phyloP scores from a whole-genome alignment of 176 grass and related monocot genomes.

The Tillandsia fasciculata region DNA sequence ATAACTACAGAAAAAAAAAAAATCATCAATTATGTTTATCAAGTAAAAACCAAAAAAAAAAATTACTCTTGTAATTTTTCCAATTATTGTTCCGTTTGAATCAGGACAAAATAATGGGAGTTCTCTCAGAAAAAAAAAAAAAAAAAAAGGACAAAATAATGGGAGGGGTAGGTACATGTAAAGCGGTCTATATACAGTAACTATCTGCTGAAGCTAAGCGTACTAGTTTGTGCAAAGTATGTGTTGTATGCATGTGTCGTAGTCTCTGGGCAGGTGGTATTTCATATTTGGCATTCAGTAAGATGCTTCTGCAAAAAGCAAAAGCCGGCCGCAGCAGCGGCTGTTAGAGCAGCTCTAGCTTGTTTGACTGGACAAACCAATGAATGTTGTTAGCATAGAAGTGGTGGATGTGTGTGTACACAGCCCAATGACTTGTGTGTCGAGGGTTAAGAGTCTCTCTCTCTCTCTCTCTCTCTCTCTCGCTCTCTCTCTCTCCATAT shows the following conservation, averaged over 20 bases:
- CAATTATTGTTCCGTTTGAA: no score
- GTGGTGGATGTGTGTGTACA: neutral
- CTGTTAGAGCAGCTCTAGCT: neutral
- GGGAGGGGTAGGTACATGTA: no score
- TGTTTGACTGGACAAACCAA: neutral
- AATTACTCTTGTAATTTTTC: no score
- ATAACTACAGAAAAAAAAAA: no score
- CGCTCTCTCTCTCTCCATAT: no score
- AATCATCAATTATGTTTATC: no score
- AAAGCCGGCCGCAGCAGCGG: constrained; percentile 3
- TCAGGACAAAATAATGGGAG: no score
- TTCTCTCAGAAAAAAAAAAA: no score
- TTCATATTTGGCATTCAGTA: neutral
- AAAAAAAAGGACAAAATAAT: no score
- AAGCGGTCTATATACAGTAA: neutral
- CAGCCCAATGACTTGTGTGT: neutral
- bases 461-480: no score
- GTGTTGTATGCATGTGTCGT: constrained; percentile 16
- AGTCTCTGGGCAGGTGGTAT: constrained; percentile 27
- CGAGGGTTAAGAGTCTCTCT: no score
- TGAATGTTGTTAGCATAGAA: neutral
- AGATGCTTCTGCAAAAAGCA: constrained; percentile 25
- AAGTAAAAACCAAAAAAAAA: no score
- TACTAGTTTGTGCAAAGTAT: constrained; percentile 19
- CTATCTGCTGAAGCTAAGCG: constrained; percentile 4